Conservation (phyloP, 163 green algal species). For the Trebouxia gelatinosa region DNA sequence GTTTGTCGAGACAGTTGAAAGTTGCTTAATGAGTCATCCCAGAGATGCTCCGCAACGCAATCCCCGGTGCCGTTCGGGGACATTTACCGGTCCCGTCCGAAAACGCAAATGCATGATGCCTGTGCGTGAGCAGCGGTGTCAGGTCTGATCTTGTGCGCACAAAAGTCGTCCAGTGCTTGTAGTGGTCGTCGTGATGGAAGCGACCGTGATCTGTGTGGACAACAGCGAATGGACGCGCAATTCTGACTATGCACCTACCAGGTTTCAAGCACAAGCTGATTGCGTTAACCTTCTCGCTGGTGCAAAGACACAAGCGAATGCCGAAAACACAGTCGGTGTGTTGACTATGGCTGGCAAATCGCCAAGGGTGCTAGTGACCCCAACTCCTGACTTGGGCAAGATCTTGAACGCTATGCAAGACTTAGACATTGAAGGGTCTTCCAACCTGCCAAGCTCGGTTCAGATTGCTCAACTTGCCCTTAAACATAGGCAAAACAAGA, state of each 20-base stretch:
- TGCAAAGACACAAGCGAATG: slow-evolving; percentile 96
- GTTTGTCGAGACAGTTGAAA: no score
- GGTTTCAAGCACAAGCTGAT: slow-evolving; percentile 95
- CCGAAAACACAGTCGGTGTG: slow-evolving; percentile 97
- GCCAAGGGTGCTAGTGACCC: slow-evolving; percentile 93
- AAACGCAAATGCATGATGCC: no score
- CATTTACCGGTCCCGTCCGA: no score
- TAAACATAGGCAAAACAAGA: slow-evolving; percentile 99
- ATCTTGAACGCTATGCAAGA: slow-evolving; percentile 60
- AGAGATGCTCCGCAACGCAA: no score
- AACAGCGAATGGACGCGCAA: slow-evolving; percentile 96
- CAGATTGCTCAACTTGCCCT: slow-evolving; percentile 98
- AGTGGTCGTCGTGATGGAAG: slow-evolving; percentile 1
- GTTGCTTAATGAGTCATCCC: no score
- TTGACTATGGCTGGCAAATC: slow-evolving; percentile 95
- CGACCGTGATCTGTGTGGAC: slow-evolving; percentile 68
- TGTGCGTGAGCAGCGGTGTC: no score
- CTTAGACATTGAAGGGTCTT: slow-evolving; percentile 84
- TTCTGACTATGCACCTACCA: slow-evolving; percentile 94
- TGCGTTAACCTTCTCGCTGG: slow-evolving; percentile 97
- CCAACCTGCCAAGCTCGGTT: slow-evolving; percentile 84
- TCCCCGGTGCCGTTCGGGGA: no score
- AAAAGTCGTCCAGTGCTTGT: no score
- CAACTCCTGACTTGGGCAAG: slow-evolving; percentile 95
- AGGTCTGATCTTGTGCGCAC: no score